Base-by-base conservation (phyloP, 2,329 filamentous ascomycete species). In the Aspergillus felis region DNA sequence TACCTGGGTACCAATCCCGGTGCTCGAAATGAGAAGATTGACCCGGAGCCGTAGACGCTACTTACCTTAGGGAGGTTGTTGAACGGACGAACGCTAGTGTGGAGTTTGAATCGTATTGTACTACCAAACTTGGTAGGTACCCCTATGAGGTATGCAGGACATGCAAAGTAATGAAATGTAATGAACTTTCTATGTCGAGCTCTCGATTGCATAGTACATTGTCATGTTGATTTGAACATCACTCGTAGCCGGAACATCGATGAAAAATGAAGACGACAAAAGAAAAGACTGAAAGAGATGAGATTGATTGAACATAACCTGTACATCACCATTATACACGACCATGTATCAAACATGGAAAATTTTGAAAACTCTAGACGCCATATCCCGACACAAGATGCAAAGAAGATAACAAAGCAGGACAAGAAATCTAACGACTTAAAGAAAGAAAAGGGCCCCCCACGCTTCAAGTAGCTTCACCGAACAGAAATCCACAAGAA, bases 1-100 rank as follows among this genome's bases (percentile, higher is more conserved):
- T 66, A 60, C 38, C n/a, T 66, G 41, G 64, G 64, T 7, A 27
- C 6, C 58, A 60, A 27, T 22, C 7, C 22, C n/a, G 35, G 50
- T 48, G 41, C 49, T 28, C 32, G 42, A 6, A 41, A 51, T 17
- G 54, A 58, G 51, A 57, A 59, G 46, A 49, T 29, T 22, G 51
- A 53, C 53, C 25, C 32, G 20, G 51, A 58, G 41, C 22, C 46
- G 28, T 59, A 35, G 44, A 4, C n/a, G 17, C 42, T 46, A 24
- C 7, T n/a, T 46, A 20, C 1, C 42, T 8, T 12, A 12, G 3
- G 14, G 10, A 24, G 42, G 24, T 44, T 46, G 22, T 24, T 24
- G n/a, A 46, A 24, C 7, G 20, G 42, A 24, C 9, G 41, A 24
- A 25, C 27, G 44, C 44, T 17, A 24, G 22, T 6, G 22, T 47